phyloP scores from a whole-genome alignment of 257 asterid species.

The Solanum neorickii region DNA sequence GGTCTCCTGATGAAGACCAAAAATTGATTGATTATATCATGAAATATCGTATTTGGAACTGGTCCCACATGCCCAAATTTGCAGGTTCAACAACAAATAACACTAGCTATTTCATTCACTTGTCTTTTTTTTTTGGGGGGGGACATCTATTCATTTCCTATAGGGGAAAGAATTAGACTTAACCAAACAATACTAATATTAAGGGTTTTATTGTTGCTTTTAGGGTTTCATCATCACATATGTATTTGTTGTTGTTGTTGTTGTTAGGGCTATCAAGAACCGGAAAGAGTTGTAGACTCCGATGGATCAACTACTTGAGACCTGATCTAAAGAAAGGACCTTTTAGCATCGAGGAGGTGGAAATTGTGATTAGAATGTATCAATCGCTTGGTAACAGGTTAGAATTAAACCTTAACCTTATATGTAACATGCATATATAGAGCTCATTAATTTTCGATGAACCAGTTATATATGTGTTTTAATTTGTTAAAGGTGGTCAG shows the following conservation, averaged over 20 bases:
- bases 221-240: neutral
- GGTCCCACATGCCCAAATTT: neutral
- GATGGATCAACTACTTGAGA: conserved; percentile 1
- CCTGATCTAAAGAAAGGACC: conserved; percentile 1
- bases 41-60: neutral
- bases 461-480: neutral
- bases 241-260: neutral
- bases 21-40: neutral
- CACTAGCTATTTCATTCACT: too few species aligned
- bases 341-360: neutral
- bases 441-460: neutral
- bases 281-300: neutral
- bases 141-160: neutral
- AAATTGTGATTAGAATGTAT: neutral
- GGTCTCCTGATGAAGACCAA: neutral
- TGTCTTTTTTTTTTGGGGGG: too few species aligned
- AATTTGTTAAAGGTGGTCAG: neutral
- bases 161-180: too few species aligned
- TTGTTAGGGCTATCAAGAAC: neutral
- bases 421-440: neutral
- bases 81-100: neutral
- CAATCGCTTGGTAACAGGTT: neutral
- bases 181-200: too few species aligned
- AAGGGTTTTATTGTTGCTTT: neutral
- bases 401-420: neutral